Conservation (phyloP, 1,284 basidiomycete species). For the Flammula alnicola region DNA sequence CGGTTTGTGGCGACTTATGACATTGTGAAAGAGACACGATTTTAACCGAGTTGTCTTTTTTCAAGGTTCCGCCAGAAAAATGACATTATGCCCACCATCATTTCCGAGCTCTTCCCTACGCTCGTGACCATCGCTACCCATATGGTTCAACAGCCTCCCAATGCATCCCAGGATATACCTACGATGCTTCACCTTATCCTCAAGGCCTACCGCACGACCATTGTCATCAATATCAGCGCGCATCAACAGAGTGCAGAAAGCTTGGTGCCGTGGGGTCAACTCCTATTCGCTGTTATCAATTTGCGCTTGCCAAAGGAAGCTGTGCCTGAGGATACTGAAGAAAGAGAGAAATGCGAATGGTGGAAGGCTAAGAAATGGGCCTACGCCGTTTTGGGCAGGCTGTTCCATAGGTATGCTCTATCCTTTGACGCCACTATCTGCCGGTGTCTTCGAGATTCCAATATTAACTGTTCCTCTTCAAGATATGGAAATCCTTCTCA, state of each 20-base stretch:
- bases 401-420: constrained; percentile 71
- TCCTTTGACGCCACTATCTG: background rate
- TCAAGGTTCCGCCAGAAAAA: constrained; percentile 68
- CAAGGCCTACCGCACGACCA: constrained; percentile 82
- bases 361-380: constrained; percentile 93
- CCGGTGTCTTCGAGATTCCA: background rate
- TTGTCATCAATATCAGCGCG: constrained; percentile 68
- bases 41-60: background rate
- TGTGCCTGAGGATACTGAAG: constrained; percentile 74
- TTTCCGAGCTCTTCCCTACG: constrained; percentile 70
- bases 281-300: constrained; percentile 80
- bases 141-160: constrained; percentile 65
- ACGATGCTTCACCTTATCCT: constrained; percentile 81
- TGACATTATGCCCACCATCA: constrained; percentile 61
- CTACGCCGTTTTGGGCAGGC: constrained; percentile 70
- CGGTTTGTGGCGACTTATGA: constrained; percentile 33
- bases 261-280: constrained; percentile 82
- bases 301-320: constrained; percentile 66
- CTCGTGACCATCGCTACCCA: constrained; percentile 71
- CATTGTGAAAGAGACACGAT: background rate
- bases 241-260: constrained; percentile 78
- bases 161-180: constrained; percentile 68
- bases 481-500: constrained; percentile 87
- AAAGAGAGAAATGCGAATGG: constrained; percentile 80
- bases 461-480: background rate